These are phyloP conservation scores for Paracoccidioides lutzii DNA, from an alignment of 2,329 filamentous ascomycete species.

Conservation along the genomic window DNA sequence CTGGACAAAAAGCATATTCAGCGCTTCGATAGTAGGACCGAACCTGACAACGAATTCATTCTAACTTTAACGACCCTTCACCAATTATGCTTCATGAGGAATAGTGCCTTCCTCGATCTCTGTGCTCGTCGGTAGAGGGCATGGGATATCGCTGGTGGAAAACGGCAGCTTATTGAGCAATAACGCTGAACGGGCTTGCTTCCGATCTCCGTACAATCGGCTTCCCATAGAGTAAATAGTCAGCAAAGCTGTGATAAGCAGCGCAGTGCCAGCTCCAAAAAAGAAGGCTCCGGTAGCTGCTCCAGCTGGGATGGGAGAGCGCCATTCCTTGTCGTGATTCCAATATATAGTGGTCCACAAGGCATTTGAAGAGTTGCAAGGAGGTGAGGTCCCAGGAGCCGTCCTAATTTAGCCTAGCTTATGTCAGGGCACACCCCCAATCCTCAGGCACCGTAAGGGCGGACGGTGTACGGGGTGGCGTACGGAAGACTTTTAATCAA, in stretches of 20 bases:
- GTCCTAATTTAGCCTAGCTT: no score
- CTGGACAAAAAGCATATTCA: conserved; percentile 22
- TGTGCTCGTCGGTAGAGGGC: conserved; percentile 12
- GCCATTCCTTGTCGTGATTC: no score
- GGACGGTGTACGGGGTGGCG: no score
- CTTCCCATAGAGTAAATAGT: conserved; percentile 1
- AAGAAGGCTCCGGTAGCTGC: no score
- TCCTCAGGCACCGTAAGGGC: no score
- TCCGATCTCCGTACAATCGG: not conserved
- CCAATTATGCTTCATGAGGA: conserved; percentile 8
- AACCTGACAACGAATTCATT: conserved; percentile 17
- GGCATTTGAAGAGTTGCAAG: no score
- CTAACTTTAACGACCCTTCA: conserved; percentile 15
- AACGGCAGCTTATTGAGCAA: conserved; percentile 10
- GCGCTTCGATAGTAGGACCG: conserved; percentile 19
- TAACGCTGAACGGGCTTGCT: not conserved
- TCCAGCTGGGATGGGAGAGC: no score
- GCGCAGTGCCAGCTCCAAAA: not conserved
- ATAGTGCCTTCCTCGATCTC: conserved; percentile 14
- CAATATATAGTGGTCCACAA: no score
- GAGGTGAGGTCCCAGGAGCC: no score
- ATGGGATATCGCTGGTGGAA: conserved; percentile 11
- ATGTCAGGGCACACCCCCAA: no score
- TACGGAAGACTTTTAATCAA: no score
- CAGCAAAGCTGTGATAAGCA: conserved; percentile 1